A percentile compares a stretch with the other conserved stretches of the same genome.
phyloP scores from a whole-genome alignment of 768 basidiomycete species.

The Xerocomus potaroensis region DNA sequence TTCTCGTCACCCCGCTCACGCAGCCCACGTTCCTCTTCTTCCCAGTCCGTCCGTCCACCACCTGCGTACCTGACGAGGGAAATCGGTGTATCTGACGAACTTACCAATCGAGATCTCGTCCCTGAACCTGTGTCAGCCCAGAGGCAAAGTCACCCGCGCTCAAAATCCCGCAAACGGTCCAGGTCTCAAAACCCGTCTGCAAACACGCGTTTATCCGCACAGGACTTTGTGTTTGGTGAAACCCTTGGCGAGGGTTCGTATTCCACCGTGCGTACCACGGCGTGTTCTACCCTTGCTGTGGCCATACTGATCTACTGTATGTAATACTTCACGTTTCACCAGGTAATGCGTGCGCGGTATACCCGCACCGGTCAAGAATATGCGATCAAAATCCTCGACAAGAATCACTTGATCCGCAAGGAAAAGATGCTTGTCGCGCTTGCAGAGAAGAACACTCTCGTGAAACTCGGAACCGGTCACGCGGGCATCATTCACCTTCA shows the following conservation, averaged over 20 bases:
- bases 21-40: constrained; percentile 44
- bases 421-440: constrained; percentile 75
- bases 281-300: constrained; percentile 1
- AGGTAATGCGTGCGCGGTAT: constrained; percentile 59
- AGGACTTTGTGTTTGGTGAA: constrained; percentile 71
- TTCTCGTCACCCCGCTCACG: constrained; percentile 61
- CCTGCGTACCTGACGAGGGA: constrained; percentile 60
- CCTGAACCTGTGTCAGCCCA: constrained; percentile 7
- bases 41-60: constrained; percentile 34
- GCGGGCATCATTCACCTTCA: constrained; percentile 79
- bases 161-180: constrained; percentile 38
- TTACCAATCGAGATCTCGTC: constrained; percentile 13
- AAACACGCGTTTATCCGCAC: constrained; percentile 41
- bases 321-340: constrained; percentile 6
- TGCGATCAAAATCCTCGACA: constrained; percentile 81
- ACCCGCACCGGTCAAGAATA: constrained; percentile 57
- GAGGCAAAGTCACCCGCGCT: constrained; percentile 27
- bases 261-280: constrained; percentile 55
- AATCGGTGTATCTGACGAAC: constrained; percentile 38
- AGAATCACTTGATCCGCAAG: constrained; percentile 74
- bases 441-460: constrained; percentile 75
- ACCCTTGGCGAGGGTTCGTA: constrained; percentile 82
- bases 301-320: constrained; percentile 8
- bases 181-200: constrained; percentile 44
- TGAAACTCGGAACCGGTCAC: constrained; percentile 60